These are phyloP conservation scores for Aspergillus sp. DNA, from an alignment of 2,329 filamentous ascomycete genomes.

Conservation along the genomic window DNA sequence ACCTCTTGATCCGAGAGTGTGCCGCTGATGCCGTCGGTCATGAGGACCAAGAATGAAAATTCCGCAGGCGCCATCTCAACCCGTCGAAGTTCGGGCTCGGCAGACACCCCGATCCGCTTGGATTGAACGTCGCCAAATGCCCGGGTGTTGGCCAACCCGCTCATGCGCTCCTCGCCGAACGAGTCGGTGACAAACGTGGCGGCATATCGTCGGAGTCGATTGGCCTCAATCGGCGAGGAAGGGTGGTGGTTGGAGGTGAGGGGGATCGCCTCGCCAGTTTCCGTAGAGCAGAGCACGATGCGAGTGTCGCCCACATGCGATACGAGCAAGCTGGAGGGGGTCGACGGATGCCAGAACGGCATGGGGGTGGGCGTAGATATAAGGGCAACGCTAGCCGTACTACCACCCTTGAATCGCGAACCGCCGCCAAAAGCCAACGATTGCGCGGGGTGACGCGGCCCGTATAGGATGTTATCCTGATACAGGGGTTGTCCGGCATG, in stretches of 20 bases:
- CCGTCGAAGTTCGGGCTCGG: constrained; percentile 83
- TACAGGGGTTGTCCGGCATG: constrained; percentile 77
- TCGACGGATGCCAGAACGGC: constrained; percentile 92
- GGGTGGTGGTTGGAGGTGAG: constrained; percentile 92
- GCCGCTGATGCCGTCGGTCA: constrained; percentile 85
- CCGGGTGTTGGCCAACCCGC: constrained; percentile 88
- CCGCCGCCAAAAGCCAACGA: constrained; percentile 64
- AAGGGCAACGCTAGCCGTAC: constrained; percentile 83
- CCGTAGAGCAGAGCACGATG: constrained; percentile 83
- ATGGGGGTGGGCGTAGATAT: constrained; percentile 89
- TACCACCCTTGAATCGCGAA: constrained; percentile 85
- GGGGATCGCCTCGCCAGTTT: constrained; percentile 74
- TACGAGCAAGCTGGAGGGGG: constrained; percentile 77
- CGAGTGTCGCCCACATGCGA: constrained; percentile 94
- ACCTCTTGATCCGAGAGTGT: constrained; percentile 90
- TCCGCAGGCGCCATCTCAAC: constrained; percentile 79
- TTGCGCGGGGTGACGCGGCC: constrained; percentile 48
- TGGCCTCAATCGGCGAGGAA: constrained; percentile 78
- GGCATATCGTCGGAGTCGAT: constrained; percentile 80
- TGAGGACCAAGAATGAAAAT: constrained; percentile 84
- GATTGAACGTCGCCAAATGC: constrained; percentile 89
- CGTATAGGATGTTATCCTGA: constrained; percentile 76
- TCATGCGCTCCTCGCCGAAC: constrained; percentile 95
- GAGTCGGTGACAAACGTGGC: constrained; percentile 89
- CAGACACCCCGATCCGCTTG: constrained; percentile 90